A percentile compares a stretch with the other conserved stretches of the same genome.
Evolutionary conservation across 2,329 filamentous ascomycete genomes (phyloP).

Genomic region (Verticillium isaacii): DNA sequence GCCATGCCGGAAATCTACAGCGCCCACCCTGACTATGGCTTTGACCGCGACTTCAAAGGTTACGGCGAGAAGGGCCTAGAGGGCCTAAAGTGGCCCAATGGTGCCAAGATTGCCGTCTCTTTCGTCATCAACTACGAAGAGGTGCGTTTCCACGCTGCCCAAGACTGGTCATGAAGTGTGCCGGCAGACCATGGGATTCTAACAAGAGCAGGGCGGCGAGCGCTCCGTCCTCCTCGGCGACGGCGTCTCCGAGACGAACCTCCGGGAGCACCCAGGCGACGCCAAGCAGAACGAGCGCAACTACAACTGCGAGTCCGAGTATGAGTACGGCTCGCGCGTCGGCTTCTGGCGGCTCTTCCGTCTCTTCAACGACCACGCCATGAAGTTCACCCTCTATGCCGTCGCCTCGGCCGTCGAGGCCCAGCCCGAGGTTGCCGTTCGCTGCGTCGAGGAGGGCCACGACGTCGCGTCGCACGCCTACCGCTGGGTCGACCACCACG

Average conservation of each 20-base stretch:
- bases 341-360: slow-evolving; percentile 46
- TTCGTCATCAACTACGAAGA: slow-evolving; percentile 43
- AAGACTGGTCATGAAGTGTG: not conserved
- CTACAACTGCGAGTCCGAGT: slow-evolving; percentile 44
- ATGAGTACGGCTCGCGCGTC: slow-evolving; percentile 43
- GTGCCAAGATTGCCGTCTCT: slow-evolving; percentile 36
- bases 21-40: slow-evolving; percentile 23
- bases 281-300: slow-evolving; percentile 34
- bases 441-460: slow-evolving; percentile 43
- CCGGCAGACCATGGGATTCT: not conserved
- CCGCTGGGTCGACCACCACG: slow-evolving; percentile 46
- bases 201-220: slow-evolving; percentile 23
- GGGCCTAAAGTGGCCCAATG: slow-evolving; percentile 31
- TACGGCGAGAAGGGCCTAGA: slow-evolving; percentile 33
- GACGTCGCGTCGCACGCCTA: slow-evolving; percentile 46
- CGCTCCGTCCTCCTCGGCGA: slow-evolving; percentile 32
- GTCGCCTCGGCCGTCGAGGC: slow-evolving; percentile 43
- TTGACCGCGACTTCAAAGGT: slow-evolving; percentile 27
- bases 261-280: slow-evolving; percentile 32
- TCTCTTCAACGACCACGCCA: slow-evolving; percentile 40
- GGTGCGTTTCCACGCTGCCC: slow-evolving; percentile 14
- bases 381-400: slow-evolving; percentile 46
- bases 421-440: slow-evolving; percentile 39
- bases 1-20: slow-evolving; percentile 21
- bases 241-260: slow-evolving; percentile 27